These are phyloP conservation scores for Calonectria hawksworthii DNA, from an alignment of 2,329 filamentous ascomycete genomes.

Conservation along the genomic window DNA sequence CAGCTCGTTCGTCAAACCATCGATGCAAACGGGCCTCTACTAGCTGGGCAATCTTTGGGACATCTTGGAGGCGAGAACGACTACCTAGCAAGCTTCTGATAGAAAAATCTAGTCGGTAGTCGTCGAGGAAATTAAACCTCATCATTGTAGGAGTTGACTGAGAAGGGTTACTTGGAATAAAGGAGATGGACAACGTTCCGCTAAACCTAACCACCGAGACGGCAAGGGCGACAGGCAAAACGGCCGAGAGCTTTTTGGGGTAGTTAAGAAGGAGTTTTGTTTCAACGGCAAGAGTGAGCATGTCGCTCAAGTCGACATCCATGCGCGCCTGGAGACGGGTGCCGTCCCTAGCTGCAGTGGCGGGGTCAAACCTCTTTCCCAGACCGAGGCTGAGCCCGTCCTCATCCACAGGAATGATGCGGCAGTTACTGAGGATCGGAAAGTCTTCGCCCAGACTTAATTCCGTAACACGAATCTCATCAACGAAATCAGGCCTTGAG, in stretches of 20 bases:
- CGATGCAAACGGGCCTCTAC: slow-evolving; percentile 84
- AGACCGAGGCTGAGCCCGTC: slow-evolving; percentile 73
- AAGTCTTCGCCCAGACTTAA: slow-evolving; percentile 96
- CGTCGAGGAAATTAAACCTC: slow-evolving; percentile 93
- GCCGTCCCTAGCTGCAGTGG: slow-evolving; percentile 70
- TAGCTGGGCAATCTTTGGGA: slow-evolving; percentile 89
- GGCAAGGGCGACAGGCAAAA: slow-evolving; percentile 90
- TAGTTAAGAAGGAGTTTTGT: slow-evolving; percentile 96
- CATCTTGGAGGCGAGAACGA: slow-evolving; percentile 84
- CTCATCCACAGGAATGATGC: slow-evolving; percentile 91
- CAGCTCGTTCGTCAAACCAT: slow-evolving; percentile 90
- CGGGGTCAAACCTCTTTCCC: slow-evolving; percentile 65
- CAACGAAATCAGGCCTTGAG: slow-evolving; percentile 89
- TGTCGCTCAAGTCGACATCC: slow-evolving; percentile 97
- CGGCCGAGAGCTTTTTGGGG: slow-evolving; percentile 88
- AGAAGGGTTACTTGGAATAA: slow-evolving; percentile 82
- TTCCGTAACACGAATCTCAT: slow-evolving; percentile 94
- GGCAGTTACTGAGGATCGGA: slow-evolving; percentile 98
- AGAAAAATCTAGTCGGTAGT: slow-evolving; percentile 87
- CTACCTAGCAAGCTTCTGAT: slow-evolving; percentile 85
- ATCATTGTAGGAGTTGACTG: slow-evolving; percentile 86
- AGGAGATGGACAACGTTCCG: slow-evolving; percentile 92
- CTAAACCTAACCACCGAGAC: slow-evolving; percentile 96
- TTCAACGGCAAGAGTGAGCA: slow-evolving; percentile 94
- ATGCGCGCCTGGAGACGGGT: slow-evolving; percentile 91